Percentiles rank a stretch among this genome's conserved stretches.
These are phyloP conservation scores for Ampelocalamus luodianensis DNA, from an alignment of 176 grass and related monocot genomes.

Conservation along the genomic window DNA sequence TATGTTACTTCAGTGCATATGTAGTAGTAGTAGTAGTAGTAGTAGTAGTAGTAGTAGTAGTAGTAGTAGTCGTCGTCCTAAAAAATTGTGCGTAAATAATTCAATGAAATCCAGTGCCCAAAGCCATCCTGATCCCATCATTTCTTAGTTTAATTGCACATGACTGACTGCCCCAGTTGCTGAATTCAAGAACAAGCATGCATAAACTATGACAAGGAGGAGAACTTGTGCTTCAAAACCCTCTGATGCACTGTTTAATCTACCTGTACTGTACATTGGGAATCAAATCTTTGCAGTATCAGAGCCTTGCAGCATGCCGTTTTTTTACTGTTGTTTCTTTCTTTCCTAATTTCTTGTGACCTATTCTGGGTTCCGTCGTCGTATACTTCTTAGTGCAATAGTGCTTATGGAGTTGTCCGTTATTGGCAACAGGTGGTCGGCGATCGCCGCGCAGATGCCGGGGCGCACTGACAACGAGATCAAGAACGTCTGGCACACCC, in stretches of 20 bases:
- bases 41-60: neutral
- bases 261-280: constrained; percentile 8
- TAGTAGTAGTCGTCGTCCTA: neutral
- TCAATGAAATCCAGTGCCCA: constrained; percentile 5
- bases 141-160: constrained; percentile 38
- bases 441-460: constrained; percentile 55
- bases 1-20: neutral
- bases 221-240: constrained; percentile 33
- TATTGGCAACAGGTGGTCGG: constrained; percentile 56
- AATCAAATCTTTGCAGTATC: constrained; percentile 53
- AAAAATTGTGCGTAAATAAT: neutral
- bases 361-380: neutral
- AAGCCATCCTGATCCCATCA: constrained; percentile 34
- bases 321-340: neutral
- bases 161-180: constrained; percentile 32
- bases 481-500: constrained; percentile 71
- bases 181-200: constrained; percentile 29
- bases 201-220: constrained; percentile 22
- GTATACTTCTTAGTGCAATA: neutral
- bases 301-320: neutral
- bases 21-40: neutral
- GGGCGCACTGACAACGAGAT: constrained; percentile 72
- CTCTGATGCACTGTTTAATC: neutral
- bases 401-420: neutral
- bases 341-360: neutral